Evolutionary conservation across 2,329 filamentous ascomycete species (phyloP).

Genomic region (Tympanopsis confertula): DNA sequence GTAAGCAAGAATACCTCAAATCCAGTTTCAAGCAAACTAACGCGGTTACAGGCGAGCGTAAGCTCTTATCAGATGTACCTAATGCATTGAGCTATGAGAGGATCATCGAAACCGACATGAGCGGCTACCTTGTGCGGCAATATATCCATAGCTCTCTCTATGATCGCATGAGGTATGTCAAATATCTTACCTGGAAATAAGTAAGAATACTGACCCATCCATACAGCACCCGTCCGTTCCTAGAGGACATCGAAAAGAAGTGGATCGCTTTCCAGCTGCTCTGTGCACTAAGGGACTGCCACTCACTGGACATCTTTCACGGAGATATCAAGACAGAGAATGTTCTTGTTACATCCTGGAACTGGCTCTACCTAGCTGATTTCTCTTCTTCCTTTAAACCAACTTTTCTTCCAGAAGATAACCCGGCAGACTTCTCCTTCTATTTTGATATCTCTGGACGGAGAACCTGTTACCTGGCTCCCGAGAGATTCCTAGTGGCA

Average conservation of each 20-base stretch:
- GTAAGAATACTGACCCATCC: conserved; percentile 3
- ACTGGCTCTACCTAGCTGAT: conserved; percentile 96
- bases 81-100: conserved; percentile 87
- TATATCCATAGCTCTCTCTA: conserved; percentile 95
- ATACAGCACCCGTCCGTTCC: conserved; percentile 76
- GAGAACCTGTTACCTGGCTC: conserved; percentile 87
- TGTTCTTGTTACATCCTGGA: conserved; percentile 93
- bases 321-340: conserved; percentile 99
- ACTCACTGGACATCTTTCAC: conserved; percentile 79
- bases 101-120: conserved; percentile 80
- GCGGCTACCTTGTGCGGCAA: conserved; percentile 86
- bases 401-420: conserved; percentile 85
- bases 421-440: conserved; percentile 93
- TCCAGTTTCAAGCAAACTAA: conserved; percentile 4
- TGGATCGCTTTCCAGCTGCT: conserved; percentile 95
- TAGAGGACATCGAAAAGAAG: conserved; percentile 97
- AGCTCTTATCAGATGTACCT: conserved; percentile 67
- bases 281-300: conserved; percentile 83
- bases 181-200: conserved; percentile 1
- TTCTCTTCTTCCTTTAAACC: conserved; percentile 95
- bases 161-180: conserved; percentile 60
- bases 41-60: conserved; percentile 57
- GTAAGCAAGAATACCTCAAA: conserved; percentile 33
- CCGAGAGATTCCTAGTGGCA: conserved; percentile 74
- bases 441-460: conserved; percentile 91